These are phyloP conservation scores for Ustilago trichophora DNA, from an alignment of 1,284 basidiomycete species.

Conservation along the genomic window DNA sequence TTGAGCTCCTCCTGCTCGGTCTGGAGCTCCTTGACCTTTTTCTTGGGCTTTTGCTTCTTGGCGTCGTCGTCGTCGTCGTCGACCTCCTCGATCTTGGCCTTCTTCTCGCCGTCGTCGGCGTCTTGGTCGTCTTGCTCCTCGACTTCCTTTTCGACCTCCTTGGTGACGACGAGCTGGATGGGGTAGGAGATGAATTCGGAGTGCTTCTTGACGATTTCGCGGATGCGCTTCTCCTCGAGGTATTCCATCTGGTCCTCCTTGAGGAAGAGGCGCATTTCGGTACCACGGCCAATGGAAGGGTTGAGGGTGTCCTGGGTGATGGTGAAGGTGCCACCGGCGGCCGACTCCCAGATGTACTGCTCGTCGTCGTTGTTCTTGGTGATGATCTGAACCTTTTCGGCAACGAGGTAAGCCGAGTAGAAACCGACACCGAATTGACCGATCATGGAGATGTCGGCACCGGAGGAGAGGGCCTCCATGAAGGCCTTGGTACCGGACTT, in stretches of 20 bases:
- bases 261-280: constrained; percentile 91
- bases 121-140: constrained; percentile 74
- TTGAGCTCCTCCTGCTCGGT: constrained; percentile 93
- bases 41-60: constrained; percentile 79
- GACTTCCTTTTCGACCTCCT: constrained; percentile 95
- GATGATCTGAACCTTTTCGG: constrained; percentile 96
- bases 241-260: constrained; percentile 99
- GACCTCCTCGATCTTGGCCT: constrained; percentile 78
- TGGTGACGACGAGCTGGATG: constrained; percentile 96
- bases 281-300: constrained; percentile 90
- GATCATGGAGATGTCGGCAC: constrained; percentile 72
- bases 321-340: constrained; percentile 98
- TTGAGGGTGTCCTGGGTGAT: constrained; percentile 93
- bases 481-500: constrained; percentile 97
- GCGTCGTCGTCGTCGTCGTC: constrained; percentile 84
- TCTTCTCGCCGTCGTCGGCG: constrained; percentile 77
- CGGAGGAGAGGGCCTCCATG: constrained; percentile 88
- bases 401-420: constrained; percentile 99
- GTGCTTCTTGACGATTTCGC: constrained; percentile 99
- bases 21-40: constrained; percentile 78
- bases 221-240: constrained; percentile 98
- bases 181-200: constrained; percentile 99
- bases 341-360: constrained; percentile 99
- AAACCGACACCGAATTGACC: constrained; percentile 99
- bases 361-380: constrained; percentile 99